These are phyloP conservation scores for Flaveria robusta DNA, from an alignment of 129 eudicot species.

Conservation along the genomic window DNA sequence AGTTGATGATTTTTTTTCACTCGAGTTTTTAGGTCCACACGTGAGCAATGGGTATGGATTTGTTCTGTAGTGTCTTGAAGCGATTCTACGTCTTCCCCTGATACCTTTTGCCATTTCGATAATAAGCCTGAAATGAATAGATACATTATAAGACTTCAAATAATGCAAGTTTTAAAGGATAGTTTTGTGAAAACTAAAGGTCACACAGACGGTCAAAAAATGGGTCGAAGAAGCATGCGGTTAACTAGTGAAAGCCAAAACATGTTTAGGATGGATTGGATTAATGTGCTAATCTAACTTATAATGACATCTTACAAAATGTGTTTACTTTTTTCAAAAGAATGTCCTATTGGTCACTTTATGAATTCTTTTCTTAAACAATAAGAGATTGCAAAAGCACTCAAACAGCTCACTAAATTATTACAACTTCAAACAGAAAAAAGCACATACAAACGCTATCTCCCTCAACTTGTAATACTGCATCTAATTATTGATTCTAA, in stretches of 20 bases:
- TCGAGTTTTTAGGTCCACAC: slow-evolving; percentile 25
- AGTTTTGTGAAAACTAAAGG: not conserved
- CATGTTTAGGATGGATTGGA: not conserved
- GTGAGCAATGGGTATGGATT: slow-evolving; percentile 58
- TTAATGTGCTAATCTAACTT: not conserved
- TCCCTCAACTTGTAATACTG: not conserved
- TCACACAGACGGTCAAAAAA: no score
- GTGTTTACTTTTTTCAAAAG: not conserved
- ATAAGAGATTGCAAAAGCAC: not conserved
- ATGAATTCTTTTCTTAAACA: no score
- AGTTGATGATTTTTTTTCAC: slow-evolving; percentile 43
- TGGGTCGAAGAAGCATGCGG: no score
- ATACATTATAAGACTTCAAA: slow-evolving; percentile 10
- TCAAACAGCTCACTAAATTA: not conserved
- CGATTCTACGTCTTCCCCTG: slow-evolving; percentile 73
- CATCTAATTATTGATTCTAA: not conserved
- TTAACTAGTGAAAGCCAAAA: not conserved
- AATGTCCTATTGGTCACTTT: no score
- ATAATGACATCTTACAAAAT: not conserved
- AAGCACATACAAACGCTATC: not conserved
- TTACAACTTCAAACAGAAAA: not conserved
- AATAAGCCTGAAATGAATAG: slow-evolving; percentile 30
- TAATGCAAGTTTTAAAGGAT: not conserved
- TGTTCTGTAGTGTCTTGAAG: slow-evolving; percentile 63
- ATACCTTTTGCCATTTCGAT: slow-evolving; percentile 72